Percentiles rank a stretch among this genome's conserved stretches.
Conservation (phyloP, 2,329 filamentous ascomycete genomes). For the Mariannaea sp. region DNA sequence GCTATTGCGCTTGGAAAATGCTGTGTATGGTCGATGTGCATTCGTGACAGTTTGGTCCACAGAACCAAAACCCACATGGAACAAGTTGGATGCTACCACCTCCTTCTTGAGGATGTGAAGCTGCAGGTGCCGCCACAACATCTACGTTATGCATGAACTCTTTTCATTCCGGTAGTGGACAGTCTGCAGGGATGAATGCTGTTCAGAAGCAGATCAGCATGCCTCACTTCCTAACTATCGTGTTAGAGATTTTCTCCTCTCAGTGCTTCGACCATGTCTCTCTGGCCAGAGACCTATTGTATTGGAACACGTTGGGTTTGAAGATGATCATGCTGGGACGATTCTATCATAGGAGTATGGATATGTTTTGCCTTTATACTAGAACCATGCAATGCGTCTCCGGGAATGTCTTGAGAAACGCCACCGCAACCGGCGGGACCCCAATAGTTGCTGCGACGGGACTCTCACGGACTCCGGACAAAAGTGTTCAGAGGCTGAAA, state of each 20-base stretch:
- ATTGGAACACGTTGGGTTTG: background rate
- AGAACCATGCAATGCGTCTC: background rate
- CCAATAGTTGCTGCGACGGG: background rate
- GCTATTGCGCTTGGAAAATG: too few species aligned
- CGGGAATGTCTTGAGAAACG: too few species aligned
- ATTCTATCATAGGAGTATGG: too few species aligned
- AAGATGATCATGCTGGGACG: too few species aligned
- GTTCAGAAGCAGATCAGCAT: background rate
- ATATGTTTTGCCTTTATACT: too few species aligned
- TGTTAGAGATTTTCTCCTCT: background rate
- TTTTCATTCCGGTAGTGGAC: background rate
- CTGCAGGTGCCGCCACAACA: background rate
- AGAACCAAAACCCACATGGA: constrained; percentile 17
- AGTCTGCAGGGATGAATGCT: background rate
- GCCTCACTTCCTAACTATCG: background rate
- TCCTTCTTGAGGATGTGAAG: background rate
- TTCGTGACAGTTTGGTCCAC: constrained; percentile 7
- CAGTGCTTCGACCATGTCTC: too few species aligned
- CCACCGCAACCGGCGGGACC: background rate
- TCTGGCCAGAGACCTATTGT: background rate
- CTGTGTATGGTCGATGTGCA: background rate
- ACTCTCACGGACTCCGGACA: background rate
- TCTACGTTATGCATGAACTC: background rate
- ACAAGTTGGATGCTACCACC: constrained; percentile 7
- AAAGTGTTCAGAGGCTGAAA: background rate